Percentiles rank a stretch among this genome's conserved stretches.
phyloP scores from a whole-genome alignment of 139 green algal genomes.

The Zygnema circumcarinatum region DNA sequence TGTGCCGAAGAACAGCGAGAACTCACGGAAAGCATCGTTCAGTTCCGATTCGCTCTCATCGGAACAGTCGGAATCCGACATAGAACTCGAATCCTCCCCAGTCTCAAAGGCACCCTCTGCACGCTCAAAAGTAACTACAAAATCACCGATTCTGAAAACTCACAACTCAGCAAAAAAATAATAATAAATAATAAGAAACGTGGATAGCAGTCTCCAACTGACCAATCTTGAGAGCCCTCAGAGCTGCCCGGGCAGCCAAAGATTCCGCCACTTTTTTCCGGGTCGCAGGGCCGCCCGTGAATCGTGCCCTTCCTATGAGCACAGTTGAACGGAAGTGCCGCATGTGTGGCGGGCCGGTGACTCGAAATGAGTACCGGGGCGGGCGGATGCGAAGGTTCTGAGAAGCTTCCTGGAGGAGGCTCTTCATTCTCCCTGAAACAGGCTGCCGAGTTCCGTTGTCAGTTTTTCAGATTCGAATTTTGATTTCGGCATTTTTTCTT shows the following conservation, averaged over 20 bases:
- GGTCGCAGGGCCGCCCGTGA: neutral
- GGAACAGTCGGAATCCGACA: too few species aligned
- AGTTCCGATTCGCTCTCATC: too few species aligned
- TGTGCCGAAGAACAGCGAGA: too few species aligned
- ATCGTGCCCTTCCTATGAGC: neutral
- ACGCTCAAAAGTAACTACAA: too few species aligned
- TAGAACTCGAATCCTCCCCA: too few species aligned
- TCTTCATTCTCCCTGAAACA: conserved; percentile 6
- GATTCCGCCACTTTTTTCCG: neutral
- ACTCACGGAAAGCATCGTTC: too few species aligned
- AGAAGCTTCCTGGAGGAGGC: neutral
- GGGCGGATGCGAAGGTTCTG: neutral
- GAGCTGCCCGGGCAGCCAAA: neutral
- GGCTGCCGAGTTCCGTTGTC: conserved; percentile 1
- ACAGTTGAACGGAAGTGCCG: neutral
- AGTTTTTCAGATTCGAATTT: too few species aligned
- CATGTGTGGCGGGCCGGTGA: neutral
- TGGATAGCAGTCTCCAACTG: too few species aligned
- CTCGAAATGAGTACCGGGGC: neutral
- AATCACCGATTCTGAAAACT: too few species aligned
- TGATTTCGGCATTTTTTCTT: neutral
- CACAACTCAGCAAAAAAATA: too few species aligned
- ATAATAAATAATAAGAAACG: too few species aligned
- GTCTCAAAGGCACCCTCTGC: too few species aligned
- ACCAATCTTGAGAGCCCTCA: neutral